Base-by-base conservation (phyloP, 306 rosid genomes). In the Quercus alba region DNA sequence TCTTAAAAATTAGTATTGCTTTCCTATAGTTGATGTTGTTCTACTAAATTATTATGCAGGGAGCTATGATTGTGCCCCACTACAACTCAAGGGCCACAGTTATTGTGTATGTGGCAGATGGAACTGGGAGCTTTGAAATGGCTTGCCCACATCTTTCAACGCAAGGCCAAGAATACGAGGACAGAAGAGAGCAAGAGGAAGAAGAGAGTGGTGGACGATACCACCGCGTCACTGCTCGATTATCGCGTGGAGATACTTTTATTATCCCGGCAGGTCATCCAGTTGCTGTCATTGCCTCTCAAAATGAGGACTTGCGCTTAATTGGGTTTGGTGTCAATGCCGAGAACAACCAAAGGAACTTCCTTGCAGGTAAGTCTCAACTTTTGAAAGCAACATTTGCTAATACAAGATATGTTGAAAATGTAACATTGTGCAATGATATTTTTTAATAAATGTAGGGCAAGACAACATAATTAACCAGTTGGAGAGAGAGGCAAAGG, bases 1-100 rank as follows among this genome's bases (percentile, higher is more conserved):
- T 38, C 44, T 38, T 38, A 38, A 38, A 35, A 38, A 38, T 38
- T 6, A 38, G 2, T 6, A 6, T 5, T 35, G 44, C 44, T 38
- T 38, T 38, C 44, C 44, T 38, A 38, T 38, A 1, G 9, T 38
- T 38, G 9, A 38, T 38, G 10, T 61, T 12, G 19, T 7, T 61
- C 25, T n/a, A 19, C 61, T 19, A 17, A 56, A 18, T 17, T 61
- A 7, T 49, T 31, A 31, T 20, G 57, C 61, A 88, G 91, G 86
- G 87, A 17, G 77, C 86, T 70, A 77, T 86, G 80, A 69, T 84
- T 81, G 80, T 84, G 62, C 91, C 91, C 7, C 89, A 88, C 67
- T 84, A 13, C 79, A 83, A 86, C 63, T 78, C 91, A 0, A 85
- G 77, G 75, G 75, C 87, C 2, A 86, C 86, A 5, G 18, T 79